Percentiles rank a stretch among this genome's conserved stretches.
phyloP scores from a whole-genome alignment of 805 yeast species.

The Scheffersomyces lignosus region DNA sequence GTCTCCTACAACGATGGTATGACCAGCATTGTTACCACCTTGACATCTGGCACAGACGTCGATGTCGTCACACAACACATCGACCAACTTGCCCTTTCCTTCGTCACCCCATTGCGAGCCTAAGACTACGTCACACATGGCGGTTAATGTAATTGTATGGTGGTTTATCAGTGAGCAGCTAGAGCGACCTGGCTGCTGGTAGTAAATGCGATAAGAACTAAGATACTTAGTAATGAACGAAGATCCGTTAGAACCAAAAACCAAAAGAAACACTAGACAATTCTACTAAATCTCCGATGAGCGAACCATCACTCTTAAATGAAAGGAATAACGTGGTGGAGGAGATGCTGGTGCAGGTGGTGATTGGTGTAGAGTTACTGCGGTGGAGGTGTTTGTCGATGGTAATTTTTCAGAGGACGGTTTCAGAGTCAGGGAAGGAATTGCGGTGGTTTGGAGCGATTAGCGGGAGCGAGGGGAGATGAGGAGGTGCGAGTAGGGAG shows the following conservation, averaged over 20 bases:
- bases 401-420: too few species aligned
- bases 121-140: slow-evolving; percentile 86
- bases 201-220: slow-evolving; percentile 11
- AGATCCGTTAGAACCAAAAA: slow-evolving; percentile 28
- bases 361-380: too few species aligned
- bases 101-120: slow-evolving; percentile 99
- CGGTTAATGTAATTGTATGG: slow-evolving; percentile 1
- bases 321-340: too few species aligned
- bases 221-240: slow-evolving; percentile 24
- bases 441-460: too few species aligned
- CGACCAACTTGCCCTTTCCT: slow-evolving; percentile 98
- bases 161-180: background rate
- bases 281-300: too few species aligned
- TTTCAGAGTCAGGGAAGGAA: too few species aligned
- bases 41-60: slow-evolving; percentile 98
- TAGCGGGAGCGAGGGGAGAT: too few species aligned
- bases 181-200: slow-evolving; percentile 1
- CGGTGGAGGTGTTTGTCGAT: too few species aligned
- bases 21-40: slow-evolving; percentile 99
- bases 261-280: slow-evolving; percentile 9
- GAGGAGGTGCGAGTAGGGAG: too few species aligned
- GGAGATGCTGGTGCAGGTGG: too few species aligned
- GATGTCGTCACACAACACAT: slow-evolving; percentile 87
- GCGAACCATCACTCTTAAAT: too few species aligned
- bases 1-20: slow-evolving; percentile 90